A percentile compares a stretch with the other conserved stretches of the same genome.
Evolutionary conservation across 441 rosid genomes (phyloP).

Genomic region (Flueggea neowawraea): DNA sequence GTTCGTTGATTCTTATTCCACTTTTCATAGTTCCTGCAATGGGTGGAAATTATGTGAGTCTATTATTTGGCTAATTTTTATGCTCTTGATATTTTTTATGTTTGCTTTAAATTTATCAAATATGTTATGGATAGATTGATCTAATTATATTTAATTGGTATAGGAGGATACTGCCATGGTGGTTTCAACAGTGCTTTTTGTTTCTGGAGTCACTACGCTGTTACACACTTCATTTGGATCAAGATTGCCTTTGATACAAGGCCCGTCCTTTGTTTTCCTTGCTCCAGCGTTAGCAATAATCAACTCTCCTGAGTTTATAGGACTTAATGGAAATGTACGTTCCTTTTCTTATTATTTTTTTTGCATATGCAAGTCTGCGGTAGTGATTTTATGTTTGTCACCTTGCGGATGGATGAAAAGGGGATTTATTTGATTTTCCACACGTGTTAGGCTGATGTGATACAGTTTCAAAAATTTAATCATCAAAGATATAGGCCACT

Average conservation of each 20-base stretch:
- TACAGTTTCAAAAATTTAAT: too few relatives aligned
- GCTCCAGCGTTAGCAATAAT: slow-evolving; percentile 91
- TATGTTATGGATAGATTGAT: slow-evolving; percentile 7
- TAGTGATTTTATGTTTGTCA: slow-evolving; percentile 2
- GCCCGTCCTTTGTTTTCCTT: slow-evolving; percentile 89
- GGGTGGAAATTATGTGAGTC: slow-evolving; percentile 93
- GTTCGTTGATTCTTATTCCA: slow-evolving; percentile 89
- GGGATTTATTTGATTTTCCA: background rate
- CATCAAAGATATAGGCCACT: too few relatives aligned
- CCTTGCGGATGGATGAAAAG: background rate
- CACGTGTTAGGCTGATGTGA: too few relatives aligned
- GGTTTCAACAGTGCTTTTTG: slow-evolving; percentile 85
- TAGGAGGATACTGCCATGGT: slow-evolving; percentile 89
- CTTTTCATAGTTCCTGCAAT: slow-evolving; percentile 95
- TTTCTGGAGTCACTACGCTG: slow-evolving; percentile 86
- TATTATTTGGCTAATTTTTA: slow-evolving; percentile 4
- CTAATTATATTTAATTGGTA: slow-evolving; percentile 44
- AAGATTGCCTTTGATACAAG: slow-evolving; percentile 93
- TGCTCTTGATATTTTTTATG: background rate
- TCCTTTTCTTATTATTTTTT: slow-evolving; percentile 5
- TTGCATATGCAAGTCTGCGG: background rate
- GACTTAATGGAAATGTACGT: slow-evolving; percentile 84
- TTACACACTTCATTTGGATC: slow-evolving; percentile 90
- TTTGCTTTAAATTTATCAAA: slow-evolving; percentile 1
- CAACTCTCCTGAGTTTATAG: slow-evolving; percentile 88